A percentile compares a stretch with the other conserved stretches of the same genome.
These are phyloP conservation scores for Gracilaria vermiculophylla DNA, from an alignment of 23 red algal genomes.

Conservation along the genomic window DNA sequence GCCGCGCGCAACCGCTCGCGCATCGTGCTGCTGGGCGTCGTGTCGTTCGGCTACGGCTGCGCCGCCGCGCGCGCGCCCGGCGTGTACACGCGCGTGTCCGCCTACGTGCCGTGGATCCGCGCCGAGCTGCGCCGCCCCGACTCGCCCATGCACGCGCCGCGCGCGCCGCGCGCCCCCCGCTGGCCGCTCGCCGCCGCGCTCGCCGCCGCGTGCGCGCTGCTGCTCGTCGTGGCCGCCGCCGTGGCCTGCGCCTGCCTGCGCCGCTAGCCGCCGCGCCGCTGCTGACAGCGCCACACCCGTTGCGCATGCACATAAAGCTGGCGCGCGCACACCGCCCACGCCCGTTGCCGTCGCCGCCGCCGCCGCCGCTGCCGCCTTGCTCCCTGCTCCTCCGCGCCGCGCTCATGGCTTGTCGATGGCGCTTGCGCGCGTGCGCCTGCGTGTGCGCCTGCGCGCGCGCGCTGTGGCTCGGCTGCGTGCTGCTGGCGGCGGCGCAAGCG, in stretches of 20 bases:
- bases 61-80: conserved; percentile 30
- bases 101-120: conserved; percentile 50
- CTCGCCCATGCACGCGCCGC: neutral
- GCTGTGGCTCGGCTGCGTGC: neutral
- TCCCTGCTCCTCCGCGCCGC: neutral
- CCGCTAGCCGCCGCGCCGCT: neutral
- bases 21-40: conserved; percentile 40
- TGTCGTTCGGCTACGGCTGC: conserved; percentile 71
- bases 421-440: too few relatives aligned
- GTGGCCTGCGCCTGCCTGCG: neutral
- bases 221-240: neutral
- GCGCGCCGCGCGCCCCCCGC: neutral
- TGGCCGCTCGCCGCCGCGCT: neutral
- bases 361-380: too few relatives aligned
- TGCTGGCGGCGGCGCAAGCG: neutral
- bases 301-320: too few relatives aligned
- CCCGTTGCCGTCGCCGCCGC: neutral
- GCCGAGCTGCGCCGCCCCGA: neutral
- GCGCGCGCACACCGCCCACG: neutral
- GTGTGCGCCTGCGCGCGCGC: too few relatives aligned
- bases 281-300: too few relatives aligned
- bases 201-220: neutral
- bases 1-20: neutral
- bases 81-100: conserved; percentile 58
- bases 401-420: too few relatives aligned